A percentile compares a stretch with the other conserved stretches of the same genome.
Conservation (phyloP, 495 filamentous ascomycete species). For the Emericellopsis terricola region DNA sequence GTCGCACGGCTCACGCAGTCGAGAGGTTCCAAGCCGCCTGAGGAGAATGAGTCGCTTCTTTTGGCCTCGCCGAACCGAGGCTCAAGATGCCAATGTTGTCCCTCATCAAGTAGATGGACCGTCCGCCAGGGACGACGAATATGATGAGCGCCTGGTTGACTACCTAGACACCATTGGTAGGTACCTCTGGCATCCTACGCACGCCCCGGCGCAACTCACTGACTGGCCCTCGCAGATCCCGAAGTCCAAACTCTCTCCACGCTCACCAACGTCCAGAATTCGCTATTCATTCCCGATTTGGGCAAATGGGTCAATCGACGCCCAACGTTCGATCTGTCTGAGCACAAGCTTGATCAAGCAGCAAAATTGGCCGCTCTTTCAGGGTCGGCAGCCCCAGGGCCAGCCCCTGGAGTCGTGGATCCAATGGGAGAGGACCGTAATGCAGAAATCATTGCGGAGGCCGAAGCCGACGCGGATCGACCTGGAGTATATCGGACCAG, state of each 20-base stretch:
- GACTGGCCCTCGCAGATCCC: constrained; percentile 31
- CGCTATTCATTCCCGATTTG: constrained; percentile 56
- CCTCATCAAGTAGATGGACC: background rate
- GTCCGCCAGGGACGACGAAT: constrained; percentile 8
- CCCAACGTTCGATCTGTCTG: constrained; percentile 57
- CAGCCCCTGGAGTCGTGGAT: background rate
- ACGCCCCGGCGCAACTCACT: background rate
- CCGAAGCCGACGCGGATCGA: constrained; percentile 1
- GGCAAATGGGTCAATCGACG: constrained; percentile 46
- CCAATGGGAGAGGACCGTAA: background rate
- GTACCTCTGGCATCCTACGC: too few relatives aligned
- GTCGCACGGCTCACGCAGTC: background rate
- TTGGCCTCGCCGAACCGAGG: background rate
- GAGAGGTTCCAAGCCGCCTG: background rate
- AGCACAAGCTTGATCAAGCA: constrained; percentile 5
- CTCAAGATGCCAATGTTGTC: background rate
- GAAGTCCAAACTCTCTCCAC: constrained; percentile 58
- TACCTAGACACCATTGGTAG: constrained; percentile 54
- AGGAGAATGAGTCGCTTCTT: background rate
- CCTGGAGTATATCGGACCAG: constrained; percentile 7
- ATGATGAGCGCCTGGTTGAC: constrained; percentile 43
- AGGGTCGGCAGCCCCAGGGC: too few relatives aligned
- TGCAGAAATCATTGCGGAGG: background rate
- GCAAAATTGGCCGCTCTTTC: too few relatives aligned
- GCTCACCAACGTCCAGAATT: constrained; percentile 66